Evolutionary conservation across 139 green algal species (phyloP).

Genomic region (Tetradesmus obliquus): DNA sequence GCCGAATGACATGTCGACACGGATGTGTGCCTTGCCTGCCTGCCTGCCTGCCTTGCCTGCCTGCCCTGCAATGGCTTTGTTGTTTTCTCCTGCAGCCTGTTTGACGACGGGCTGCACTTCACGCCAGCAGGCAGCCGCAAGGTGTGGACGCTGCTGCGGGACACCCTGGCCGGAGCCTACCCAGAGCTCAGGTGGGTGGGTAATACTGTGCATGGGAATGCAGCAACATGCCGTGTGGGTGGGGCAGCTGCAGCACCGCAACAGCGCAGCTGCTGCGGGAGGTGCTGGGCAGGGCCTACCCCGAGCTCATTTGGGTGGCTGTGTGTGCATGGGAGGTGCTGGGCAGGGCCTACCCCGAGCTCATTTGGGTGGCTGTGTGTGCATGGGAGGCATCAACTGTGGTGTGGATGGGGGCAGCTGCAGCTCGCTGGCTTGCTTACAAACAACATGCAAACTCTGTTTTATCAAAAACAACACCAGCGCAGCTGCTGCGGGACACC

Average conservation of each 20-base stretch:
- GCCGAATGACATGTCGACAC: no score
- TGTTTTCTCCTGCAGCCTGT: not conserved
- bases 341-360: conserved; percentile 48
- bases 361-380: conserved; percentile 25
- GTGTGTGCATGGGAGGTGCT: conserved; percentile 42
- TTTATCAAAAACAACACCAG: no score
- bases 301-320: conserved; percentile 42
- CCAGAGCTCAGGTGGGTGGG: conserved; percentile 59
- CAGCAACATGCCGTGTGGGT: not conserved
- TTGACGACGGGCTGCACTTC: conserved; percentile 85
- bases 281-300: conserved; percentile 54
- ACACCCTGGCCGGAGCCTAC: conserved; percentile 54
- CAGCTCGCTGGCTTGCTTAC: not conserved
- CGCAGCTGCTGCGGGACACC: conserved; percentile 47
- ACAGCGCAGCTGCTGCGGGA: conserved; percentile 46
- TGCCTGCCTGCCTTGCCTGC: not conserved
- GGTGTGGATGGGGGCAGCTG: not conserved
- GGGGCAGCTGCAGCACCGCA: not conserved
- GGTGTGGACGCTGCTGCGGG: conserved; percentile 60
- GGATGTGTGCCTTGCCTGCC: no score
- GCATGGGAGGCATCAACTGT: no score
- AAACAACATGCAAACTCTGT: no score
- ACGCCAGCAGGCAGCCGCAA: conserved; percentile 63
- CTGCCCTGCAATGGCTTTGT: not conserved
- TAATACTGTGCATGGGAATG: not conserved